Evolutionary conservation across 2,329 filamentous ascomycete species (phyloP).

Genomic region (Nigrospora oryzae): DNA sequence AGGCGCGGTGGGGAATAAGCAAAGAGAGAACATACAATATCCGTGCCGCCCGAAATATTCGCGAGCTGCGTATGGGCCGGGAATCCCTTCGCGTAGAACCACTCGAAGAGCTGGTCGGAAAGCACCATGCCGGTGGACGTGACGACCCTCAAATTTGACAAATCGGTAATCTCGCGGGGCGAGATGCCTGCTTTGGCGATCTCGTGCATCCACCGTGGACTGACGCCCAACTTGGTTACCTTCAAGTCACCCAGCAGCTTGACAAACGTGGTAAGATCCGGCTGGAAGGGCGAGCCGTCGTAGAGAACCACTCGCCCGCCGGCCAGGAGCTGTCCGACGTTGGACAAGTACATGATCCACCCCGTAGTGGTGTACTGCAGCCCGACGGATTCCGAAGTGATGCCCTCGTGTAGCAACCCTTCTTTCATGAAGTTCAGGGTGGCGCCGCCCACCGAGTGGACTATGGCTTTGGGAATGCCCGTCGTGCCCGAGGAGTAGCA

Average conservation of each 20-base stretch:
- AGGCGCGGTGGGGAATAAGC: not conserved
- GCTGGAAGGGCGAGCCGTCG: slow-evolving; percentile 73
- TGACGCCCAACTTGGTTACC: slow-evolving; percentile 67
- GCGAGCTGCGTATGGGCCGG: slow-evolving; percentile 56
- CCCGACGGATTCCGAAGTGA: slow-evolving; percentile 28
- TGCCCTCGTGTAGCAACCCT: slow-evolving; percentile 37
- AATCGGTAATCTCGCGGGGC: slow-evolving; percentile 53
- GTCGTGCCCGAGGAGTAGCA: slow-evolving; percentile 79
- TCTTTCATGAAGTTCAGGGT: slow-evolving; percentile 53
- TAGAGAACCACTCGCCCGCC: slow-evolving; percentile 64
- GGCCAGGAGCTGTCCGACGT: slow-evolving; percentile 47
- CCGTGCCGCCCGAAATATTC: slow-evolving; percentile 73
- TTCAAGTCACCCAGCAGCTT: slow-evolving; percentile 52
- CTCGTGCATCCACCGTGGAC: slow-evolving; percentile 70
- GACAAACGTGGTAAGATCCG: slow-evolving; percentile 55
- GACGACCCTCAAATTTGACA: slow-evolving; percentile 53
- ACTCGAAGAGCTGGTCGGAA: slow-evolving; percentile 68
- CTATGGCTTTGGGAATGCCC: slow-evolving; percentile 77
- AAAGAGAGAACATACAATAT: slow-evolving; percentile 44
- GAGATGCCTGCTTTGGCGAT: slow-evolving; percentile 54
- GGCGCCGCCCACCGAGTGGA: slow-evolving; percentile 63
- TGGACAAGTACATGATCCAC: slow-evolving; percentile 81
- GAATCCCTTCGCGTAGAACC: slow-evolving; percentile 68
- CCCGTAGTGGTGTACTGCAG: slow-evolving; percentile 60
- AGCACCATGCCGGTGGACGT: slow-evolving; percentile 77